Percentiles rank a stretch among this genome's conserved stretches.
phyloP scores from a whole-genome alignment of 257 asterid species.

The Fraxinus pennsylvanica region DNA sequence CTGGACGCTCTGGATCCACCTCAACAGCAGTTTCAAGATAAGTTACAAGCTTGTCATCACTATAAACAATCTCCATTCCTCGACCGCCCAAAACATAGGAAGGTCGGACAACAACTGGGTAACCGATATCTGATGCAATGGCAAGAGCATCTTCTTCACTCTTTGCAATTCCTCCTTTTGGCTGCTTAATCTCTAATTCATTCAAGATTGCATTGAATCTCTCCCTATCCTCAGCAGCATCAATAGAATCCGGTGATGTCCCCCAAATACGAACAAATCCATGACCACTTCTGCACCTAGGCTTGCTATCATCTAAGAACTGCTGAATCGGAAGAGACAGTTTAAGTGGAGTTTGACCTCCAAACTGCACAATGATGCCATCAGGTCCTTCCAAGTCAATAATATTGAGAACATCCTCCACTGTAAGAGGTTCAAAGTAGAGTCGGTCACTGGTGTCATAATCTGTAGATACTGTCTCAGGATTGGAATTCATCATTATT shows the following conservation, averaged over 20 bases:
- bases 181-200: slow-evolving; percentile 89
- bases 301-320: slow-evolving; percentile 64
- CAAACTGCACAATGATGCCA: slow-evolving; percentile 96
- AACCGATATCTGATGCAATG: slow-evolving; percentile 86
- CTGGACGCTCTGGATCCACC: slow-evolving; percentile 98
- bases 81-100: slow-evolving; percentile 98
- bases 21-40: slow-evolving; percentile 88
- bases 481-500: slow-evolving; percentile 98
- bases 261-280: slow-evolving; percentile 93
- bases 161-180: slow-evolving; percentile 94
- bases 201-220: slow-evolving; percentile 79
- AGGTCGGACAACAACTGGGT: slow-evolving; percentile 96
- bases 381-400: slow-evolving; percentile 95
- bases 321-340: slow-evolving; percentile 81
- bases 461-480: slow-evolving; percentile 95
- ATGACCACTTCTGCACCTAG: slow-evolving; percentile 58
- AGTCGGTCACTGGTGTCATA: slow-evolving; percentile 97
- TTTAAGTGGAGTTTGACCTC: slow-evolving; percentile 96
- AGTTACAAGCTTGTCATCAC: slow-evolving; percentile 75
- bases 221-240: slow-evolving; percentile 97
- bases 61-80: slow-evolving; percentile 97
- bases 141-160: slow-evolving; percentile 88
- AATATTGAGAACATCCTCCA: slow-evolving; percentile 86
- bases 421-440: slow-evolving; percentile 94
- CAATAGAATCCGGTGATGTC: slow-evolving; percentile 92